Evolutionary conservation across 805 yeast species (phyloP).

Genomic region (Candida ovalis): DNA sequence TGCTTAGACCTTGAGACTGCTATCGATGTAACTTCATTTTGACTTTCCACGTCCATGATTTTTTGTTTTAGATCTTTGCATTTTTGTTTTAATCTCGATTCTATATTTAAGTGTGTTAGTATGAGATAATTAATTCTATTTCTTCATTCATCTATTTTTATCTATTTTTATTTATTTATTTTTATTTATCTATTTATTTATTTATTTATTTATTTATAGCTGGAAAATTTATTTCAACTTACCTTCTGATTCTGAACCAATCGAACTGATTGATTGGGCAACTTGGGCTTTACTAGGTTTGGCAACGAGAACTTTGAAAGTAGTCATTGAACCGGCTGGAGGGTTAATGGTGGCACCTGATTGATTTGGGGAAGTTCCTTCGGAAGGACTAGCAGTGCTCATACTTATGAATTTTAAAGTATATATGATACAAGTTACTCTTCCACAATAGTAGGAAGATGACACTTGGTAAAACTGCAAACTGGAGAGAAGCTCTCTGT

Average conservation of each 20-base stretch:
- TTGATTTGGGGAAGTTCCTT: neutral
- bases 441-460: no score
- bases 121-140: neutral
- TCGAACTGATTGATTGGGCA: neutral
- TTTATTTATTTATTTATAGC: no score
- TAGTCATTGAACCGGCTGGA: constrained; percentile 1
- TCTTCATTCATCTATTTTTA: no score
- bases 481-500: no score
- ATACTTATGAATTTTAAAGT: no score
- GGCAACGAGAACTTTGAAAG: neutral
- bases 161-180: no score
- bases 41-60: constrained; percentile 67
- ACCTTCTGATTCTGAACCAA: constrained; percentile 15
- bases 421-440: no score
- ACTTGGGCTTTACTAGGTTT: neutral
- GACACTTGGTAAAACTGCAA: no score
- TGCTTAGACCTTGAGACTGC: constrained; percentile 75
- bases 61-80: constrained; percentile 69
- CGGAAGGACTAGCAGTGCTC: constrained; percentile 1
- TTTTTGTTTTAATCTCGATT: constrained; percentile 50
- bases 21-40: constrained; percentile 70
- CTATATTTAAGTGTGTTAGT: constrained; percentile 14
- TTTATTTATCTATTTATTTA: no score
- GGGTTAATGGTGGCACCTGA: neutral
- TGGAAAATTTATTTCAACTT: constrained; percentile 1